Conservation (phyloP, 257 asterid genomes). For the Catharanthus roseus region DNA sequence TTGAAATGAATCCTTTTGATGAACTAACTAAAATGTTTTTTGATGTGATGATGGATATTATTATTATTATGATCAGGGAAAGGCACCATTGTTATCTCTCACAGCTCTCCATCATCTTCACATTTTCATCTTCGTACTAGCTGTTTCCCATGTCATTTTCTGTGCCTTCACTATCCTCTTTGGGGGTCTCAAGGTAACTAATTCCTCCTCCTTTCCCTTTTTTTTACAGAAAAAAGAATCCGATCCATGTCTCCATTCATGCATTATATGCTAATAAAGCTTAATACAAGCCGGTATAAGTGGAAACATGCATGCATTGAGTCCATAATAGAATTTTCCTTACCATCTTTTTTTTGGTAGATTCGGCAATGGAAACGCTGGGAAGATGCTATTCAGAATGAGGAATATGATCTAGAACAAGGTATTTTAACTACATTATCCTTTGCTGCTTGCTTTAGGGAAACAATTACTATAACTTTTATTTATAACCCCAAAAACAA, state of each 20-base stretch:
- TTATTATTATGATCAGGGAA: slow-evolving; percentile 19
- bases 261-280: too few relatives aligned
- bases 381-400: slow-evolving; percentile 10
- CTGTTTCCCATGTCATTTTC: slow-evolving; percentile 36
- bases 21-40: too few relatives aligned
- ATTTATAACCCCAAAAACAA: too few relatives aligned
- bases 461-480: too few relatives aligned
- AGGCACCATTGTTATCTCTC: slow-evolving; percentile 36
- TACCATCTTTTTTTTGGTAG: not conserved
- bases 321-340: not conserved
- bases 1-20: too few relatives aligned
- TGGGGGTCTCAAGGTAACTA: slow-evolving; percentile 32
- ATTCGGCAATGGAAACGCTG: not conserved
- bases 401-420: not conserved
- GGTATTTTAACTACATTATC: not conserved
- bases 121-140: slow-evolving; percentile 42
- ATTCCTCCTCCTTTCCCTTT: not conserved
- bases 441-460: too few relatives aligned
- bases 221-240: too few relatives aligned
- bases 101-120: slow-evolving; percentile 45
- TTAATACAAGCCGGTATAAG: too few relatives aligned
- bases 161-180: slow-evolving; percentile 34
- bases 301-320: too few relatives aligned
- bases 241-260: too few relatives aligned
- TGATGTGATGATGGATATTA: too few relatives aligned